Conservation (phyloP, 305 asterid species). For the Coffea humblotiana region DNA sequence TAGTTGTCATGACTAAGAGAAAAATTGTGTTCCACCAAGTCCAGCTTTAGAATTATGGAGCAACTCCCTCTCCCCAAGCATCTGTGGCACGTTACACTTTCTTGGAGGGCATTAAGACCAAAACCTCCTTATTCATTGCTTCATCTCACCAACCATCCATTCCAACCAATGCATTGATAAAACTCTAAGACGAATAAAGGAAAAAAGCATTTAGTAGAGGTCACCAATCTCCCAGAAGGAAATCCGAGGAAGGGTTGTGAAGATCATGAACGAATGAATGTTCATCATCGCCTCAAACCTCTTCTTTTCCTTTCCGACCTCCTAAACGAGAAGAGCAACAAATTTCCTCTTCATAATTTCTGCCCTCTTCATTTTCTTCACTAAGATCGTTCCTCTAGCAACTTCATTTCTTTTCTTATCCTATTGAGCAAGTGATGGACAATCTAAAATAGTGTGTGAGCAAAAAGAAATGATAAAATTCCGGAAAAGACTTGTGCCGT, state of each 20-base stretch:
- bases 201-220: background rate
- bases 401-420: background rate
- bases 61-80: too few species aligned
- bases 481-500: background rate
- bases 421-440: background rate
- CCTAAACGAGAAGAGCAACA: background rate
- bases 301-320: background rate
- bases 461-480: background rate
- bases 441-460: background rate
- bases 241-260: too few species aligned
- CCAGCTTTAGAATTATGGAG: background rate
- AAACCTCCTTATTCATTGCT: too few species aligned
- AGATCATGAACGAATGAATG: too few species aligned
- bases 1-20: too few species aligned
- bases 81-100: background rate
- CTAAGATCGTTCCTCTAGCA: background rate
- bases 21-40: too few species aligned
- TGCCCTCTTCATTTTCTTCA: background rate
- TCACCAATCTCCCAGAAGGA: background rate
- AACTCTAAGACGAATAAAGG: too few species aligned
- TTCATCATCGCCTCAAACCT: background rate
- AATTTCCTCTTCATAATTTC: background rate
- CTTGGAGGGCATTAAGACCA: background rate
- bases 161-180: too few species aligned
- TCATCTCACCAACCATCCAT: too few species aligned